Conservation (phyloP, 129 eudicot species). For the Daucus carota region DNA sequence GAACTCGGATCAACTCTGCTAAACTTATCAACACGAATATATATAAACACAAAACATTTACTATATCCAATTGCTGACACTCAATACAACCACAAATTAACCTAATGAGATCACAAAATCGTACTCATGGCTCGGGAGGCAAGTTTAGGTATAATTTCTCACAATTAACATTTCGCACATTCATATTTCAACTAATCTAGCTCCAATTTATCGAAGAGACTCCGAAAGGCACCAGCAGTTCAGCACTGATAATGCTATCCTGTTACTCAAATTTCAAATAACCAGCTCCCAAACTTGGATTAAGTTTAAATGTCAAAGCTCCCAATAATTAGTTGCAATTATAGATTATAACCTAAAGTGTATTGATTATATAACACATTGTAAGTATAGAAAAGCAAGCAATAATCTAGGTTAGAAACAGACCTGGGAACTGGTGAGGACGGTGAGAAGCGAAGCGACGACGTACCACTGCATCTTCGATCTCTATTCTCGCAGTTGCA, state of each 20-base stretch:
- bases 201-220: neutral
- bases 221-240: too few species aligned
- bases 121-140: neutral
- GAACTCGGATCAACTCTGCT: neutral
- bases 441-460: constrained; percentile 89
- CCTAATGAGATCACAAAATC: neutral
- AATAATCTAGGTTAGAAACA: constrained; percentile 19
- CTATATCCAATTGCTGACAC: neutral
- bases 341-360: too few species aligned
- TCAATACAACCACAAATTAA: neutral
- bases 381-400: too few species aligned
- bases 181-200: neutral
- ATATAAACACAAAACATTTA: neutral
- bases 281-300: neutral
- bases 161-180: neutral
- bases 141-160: neutral
- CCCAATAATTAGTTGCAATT: neutral
- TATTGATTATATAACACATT: too few species aligned
- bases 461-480: constrained; percentile 92
- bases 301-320: neutral
- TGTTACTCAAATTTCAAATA: neutral
- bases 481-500: constrained; percentile 12
- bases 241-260: too few species aligned
- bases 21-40: neutral
- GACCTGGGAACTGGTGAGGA: constrained; percentile 98